Evolutionary conservation across 176 grass and related monocot species (phyloP).

Genomic region (Oryza coarctata): DNA sequence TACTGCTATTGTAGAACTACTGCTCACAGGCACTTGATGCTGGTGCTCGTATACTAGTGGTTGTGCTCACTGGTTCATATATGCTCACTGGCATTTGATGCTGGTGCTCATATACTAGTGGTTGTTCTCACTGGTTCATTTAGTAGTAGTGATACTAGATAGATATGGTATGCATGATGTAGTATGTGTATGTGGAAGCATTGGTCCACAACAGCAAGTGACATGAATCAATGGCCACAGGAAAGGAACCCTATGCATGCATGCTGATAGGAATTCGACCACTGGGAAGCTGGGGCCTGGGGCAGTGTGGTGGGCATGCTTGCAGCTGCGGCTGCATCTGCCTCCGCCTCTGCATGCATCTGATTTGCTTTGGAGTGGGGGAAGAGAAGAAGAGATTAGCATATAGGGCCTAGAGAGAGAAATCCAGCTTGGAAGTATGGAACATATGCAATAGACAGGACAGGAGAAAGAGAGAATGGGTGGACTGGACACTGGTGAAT

Average conservation of each 20-base stretch:
- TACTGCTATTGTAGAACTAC: neutral
- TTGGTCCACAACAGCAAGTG: conserved; percentile 33
- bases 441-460: neutral
- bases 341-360: conserved; percentile 7
- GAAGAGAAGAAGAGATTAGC: neutral
- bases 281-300: conserved; percentile 24
- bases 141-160: neutral
- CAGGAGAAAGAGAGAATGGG: conserved; percentile 25
- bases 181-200: neutral
- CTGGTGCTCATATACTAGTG: neutral
- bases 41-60: neutral
- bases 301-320: conserved; percentile 27
- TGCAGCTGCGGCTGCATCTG: conserved; percentile 26
- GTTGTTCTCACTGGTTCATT: too few species aligned
- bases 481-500: conserved; percentile 10
- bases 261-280: conserved; percentile 48
- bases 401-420: conserved; percentile 53
- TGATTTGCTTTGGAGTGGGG: conserved; percentile 18
- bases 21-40: neutral
- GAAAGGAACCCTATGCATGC: conserved; percentile 16
- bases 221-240: conserved; percentile 22
- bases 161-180: neutral
- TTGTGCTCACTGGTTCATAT: neutral
- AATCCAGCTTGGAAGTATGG: conserved; percentile 21
- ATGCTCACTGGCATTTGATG: too few species aligned